phyloP scores from a whole-genome alignment of 148 eudicot genomes.

The Amaranthus cruentus region DNA sequence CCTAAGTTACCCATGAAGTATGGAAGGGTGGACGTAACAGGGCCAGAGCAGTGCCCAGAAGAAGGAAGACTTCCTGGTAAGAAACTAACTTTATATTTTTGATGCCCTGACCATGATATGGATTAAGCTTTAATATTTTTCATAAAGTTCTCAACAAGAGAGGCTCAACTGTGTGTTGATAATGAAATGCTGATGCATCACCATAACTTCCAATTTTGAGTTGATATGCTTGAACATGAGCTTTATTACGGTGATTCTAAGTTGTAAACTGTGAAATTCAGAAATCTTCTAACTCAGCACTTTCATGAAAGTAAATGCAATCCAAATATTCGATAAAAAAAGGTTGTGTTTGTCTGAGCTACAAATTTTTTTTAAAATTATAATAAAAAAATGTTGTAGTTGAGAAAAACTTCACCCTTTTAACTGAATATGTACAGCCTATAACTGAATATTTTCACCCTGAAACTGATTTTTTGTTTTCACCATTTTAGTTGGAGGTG shows the following conservation, averaged over 20 bases:
- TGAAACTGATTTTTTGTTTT: too few species aligned
- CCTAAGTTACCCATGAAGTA: conserved; percentile 93
- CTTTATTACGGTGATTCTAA: not conserved
- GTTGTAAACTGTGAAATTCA: not conserved
- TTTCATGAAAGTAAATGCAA: not conserved
- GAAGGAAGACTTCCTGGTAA: conserved; percentile 99
- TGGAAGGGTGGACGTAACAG: conserved; percentile 89
- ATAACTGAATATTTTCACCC: too few species aligned
- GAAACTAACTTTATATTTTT: not conserved
- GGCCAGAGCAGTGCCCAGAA: conserved; percentile 91
- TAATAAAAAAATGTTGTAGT: too few species aligned
- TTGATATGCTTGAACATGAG: not conserved
- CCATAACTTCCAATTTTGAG: not conserved
- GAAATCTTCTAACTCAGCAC: not conserved
- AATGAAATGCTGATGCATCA: not conserved
- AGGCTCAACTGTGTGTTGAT: not conserved
- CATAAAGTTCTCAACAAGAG: not conserved
- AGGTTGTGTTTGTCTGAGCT: too few species aligned
- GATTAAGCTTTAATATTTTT: not conserved
- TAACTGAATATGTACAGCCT: too few species aligned
- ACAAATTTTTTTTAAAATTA: too few species aligned
- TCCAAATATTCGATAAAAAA: too few species aligned
- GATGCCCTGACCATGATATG: not conserved
- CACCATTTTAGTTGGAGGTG: too few species aligned
- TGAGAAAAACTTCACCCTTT: too few species aligned